Evolutionary conservation across 2,329 filamentous ascomycete genomes (phyloP).

Genomic region (Curvularia eragrostidis): DNA sequence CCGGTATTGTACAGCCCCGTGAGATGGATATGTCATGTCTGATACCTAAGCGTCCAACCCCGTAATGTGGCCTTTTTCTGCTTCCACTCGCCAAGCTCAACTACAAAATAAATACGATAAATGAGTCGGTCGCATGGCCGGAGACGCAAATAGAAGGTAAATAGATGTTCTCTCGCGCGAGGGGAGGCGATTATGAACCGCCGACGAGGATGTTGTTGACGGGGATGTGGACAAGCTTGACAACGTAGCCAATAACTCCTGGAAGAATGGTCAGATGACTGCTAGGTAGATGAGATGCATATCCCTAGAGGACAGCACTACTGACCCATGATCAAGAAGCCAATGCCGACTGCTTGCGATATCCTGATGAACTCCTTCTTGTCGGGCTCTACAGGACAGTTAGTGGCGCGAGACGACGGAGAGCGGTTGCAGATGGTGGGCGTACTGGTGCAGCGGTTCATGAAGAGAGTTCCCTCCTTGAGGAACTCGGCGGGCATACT

Average conservation of each 20-base stretch:
- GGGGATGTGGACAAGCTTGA: constrained; percentile 62
- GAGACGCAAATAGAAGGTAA: constrained; percentile 22
- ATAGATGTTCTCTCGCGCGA: constrained; percentile 13
- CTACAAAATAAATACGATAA: constrained; percentile 28
- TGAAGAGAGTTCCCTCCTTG: constrained; percentile 58
- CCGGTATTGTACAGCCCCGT: constrained; percentile 44
- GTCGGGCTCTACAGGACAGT: constrained; percentile 52
- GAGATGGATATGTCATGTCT: constrained; percentile 15
- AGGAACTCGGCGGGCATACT: constrained; percentile 52
- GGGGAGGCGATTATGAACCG: constrained; percentile 40
- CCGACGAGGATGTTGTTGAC: constrained; percentile 62
- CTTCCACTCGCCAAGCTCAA: constrained; percentile 10
- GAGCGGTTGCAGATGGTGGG: background rate
- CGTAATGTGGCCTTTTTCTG: constrained; percentile 5
- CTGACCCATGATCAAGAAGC: constrained; percentile 59
- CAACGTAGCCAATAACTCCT: constrained; percentile 59
- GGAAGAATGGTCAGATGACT: constrained; percentile 5
- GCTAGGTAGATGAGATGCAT: background rate
- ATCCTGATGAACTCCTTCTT: constrained; percentile 54
- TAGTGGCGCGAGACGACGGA: constrained; percentile 17
- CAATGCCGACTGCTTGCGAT: constrained; percentile 60
- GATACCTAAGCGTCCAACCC: constrained; percentile 10
- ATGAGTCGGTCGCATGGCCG: constrained; percentile 17
- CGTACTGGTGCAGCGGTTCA: constrained; percentile 57
- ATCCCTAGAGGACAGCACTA: background rate